Base-by-base conservation (phyloP, 2,329 filamentous ascomycete genomes). In the Scolecobasidium constrictum region DNA sequence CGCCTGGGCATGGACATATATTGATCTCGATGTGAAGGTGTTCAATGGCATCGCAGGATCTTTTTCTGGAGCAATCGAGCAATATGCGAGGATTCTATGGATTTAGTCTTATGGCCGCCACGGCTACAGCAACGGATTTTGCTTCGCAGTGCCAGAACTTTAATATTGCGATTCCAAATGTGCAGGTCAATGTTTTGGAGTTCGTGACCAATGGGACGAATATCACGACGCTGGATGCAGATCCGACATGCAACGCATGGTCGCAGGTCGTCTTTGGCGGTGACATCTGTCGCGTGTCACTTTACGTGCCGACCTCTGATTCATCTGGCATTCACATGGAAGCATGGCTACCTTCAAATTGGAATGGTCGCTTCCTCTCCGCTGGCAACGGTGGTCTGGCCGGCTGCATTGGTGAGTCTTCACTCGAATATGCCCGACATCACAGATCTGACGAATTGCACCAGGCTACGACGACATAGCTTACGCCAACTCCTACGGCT, bases 271-370 rank as follows among this genome's bases (percentile, higher is more conserved):
- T 62, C 1, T 46, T 56, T 9, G 54, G 55, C 4, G n/a, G n/a
- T n/a, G 61, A 67, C 45, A 51, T 65, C 4, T 67, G 65, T 47
- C 58, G 65, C 6, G 49, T 67, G n/a, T 52, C 55, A 3, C 55
- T 66, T 36, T 55, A 62, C 38, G 61, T 66, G 3, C 51, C 59
- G 6, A 67, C 64, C 1, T 61, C 59, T 4, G 51, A 56, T 18
- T 53, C 57, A 33, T 64, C 59, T 13, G 62, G 61, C 7, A 62
- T 67, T 45, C 60, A 53, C 5, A 59, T 67, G 53, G 66, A 69
- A 50, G 60, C 63, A 11, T 69, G 65, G 65, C 49, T 69, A 17
- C 66, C 66, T 12, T 53, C 51, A 3, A 59, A 59, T 38, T 65
- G 61, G 59, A 63, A 56, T 9, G 62, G 62, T 1, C 53, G 63